Percentiles rank a stretch among this genome's conserved stretches.
These are phyloP conservation scores for Babesia sp. DNA, from an alignment of 169 alveolate species.

Conservation along the genomic window DNA sequence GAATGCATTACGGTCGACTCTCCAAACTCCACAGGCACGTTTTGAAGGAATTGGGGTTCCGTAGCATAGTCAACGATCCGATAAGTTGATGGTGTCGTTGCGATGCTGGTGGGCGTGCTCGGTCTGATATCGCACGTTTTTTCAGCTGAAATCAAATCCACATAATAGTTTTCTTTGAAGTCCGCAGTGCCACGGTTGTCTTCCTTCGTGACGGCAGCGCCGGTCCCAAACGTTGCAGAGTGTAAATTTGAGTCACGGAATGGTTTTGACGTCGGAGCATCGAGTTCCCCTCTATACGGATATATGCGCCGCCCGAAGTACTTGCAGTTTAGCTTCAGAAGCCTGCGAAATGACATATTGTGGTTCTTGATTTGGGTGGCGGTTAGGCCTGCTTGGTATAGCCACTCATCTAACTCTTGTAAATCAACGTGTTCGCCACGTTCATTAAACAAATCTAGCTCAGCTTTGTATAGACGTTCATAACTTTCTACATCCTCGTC, in stretches of 20 bases:
- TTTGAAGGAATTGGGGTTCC: neutral
- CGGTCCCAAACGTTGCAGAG: neutral
- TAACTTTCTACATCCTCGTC: constrained; percentile 15
- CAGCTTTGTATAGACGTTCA: constrained; percentile 38
- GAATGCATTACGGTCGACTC: neutral
- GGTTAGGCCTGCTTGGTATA: constrained; percentile 29
- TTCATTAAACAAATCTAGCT: constrained; percentile 23
- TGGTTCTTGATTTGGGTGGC: constrained; percentile 4
- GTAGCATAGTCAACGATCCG: neutral
- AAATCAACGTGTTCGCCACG: constrained; percentile 30
- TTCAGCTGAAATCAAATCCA: neutral
- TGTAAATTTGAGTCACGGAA: constrained; percentile 3
- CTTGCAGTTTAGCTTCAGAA: constrained; percentile 13
- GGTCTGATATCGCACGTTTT: neutral
- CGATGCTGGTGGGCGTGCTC: neutral
- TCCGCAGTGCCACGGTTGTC: neutral
- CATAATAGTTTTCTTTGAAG: neutral
- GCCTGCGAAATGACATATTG: neutral
- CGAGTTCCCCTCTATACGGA: constrained; percentile 23
- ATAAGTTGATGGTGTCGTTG: neutral
- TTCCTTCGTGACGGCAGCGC: neutral
- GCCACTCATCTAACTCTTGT: constrained; percentile 46
- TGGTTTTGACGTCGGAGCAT: neutral
- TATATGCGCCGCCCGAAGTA: constrained; percentile 30
- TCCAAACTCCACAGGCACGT: neutral